Base-by-base conservation (phyloP, 345 rosid genomes). In the Euphorbia pulcherrima region DNA sequence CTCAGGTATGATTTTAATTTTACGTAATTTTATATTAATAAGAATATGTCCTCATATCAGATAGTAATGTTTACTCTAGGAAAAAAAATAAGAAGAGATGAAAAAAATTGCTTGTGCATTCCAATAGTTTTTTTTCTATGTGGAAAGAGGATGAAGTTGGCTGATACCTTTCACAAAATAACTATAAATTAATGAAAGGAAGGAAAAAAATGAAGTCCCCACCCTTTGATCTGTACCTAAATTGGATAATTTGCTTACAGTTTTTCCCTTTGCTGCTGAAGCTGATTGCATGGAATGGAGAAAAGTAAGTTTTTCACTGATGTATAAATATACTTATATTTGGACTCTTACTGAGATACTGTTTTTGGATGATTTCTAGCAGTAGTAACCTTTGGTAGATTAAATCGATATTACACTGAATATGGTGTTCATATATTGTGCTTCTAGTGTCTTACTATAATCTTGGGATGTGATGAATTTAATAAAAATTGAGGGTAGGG, bases 221-320 rank as follows among this genome's bases (percentile, higher is more conserved):
- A 30, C 60, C 6, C 48, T 5, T 35, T 5, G 10, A 47, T 58
- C 16, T 58, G 14, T 58, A 23, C 47, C 74, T 74, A 40, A 72
- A 24, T 35, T 40, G 60, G 72, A 35, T 72, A 23, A 29, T 44
- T 21, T 72, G 41, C 68, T 67, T 82, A 80, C 88, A 94, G 97
- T 94, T 91, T 75, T 94, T 91, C 54, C 99, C 99, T 3, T 76
- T 94, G 88, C 76, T 91, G 82, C 84, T 91, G 60, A 94, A 94
- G 88, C 82, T 94, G 75, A 86, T 91, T 72, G 96, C 92, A 26
- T 91, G 97, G 96, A 85, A 91, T 29, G 92, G 99, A 80, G 92
- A 85, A 73, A 94, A 85, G 96, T 93, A 85, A 83, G 94, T 71
- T 30, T 40, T 26, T 52, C 23, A 12, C 50, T 44, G 17, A 44